Conservation (phyloP, 75 land plant species). For the Sequoiadendron giganteum region DNA sequence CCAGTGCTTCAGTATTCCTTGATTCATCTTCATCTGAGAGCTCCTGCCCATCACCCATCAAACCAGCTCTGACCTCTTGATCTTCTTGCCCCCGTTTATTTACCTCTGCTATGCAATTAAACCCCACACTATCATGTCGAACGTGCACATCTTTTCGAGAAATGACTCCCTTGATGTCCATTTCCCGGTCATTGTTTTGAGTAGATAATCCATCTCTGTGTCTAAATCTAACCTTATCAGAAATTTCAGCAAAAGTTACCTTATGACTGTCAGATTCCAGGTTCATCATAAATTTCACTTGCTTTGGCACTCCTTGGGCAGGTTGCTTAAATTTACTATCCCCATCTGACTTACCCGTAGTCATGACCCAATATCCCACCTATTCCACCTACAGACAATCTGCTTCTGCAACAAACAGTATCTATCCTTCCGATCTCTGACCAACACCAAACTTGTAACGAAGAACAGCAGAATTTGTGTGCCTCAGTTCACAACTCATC, state of each 20-base stretch:
- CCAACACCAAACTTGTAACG: constrained; percentile 34
- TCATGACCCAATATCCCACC: background rate
- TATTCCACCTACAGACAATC: background rate
- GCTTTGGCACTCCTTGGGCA: constrained; percentile 17
- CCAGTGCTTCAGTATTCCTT: constrained; percentile 17
- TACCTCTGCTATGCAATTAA: constrained; percentile 9
- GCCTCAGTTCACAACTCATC: constrained; percentile 32
- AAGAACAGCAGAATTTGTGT: constrained; percentile 28
- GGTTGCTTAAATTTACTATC: background rate
- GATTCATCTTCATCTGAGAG: constrained; percentile 35
- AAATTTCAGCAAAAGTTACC: background rate
- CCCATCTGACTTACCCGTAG: background rate
- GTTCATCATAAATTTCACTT: constrained; percentile 17
- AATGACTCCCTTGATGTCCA: constrained; percentile 12
- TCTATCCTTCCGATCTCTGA: constrained; percentile 32
- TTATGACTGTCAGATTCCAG: constrained; percentile 7
- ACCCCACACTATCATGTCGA: constrained; percentile 11
- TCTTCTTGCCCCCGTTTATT: constrained; percentile 19
- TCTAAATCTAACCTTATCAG: background rate
- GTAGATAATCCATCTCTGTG: constrained; percentile 11
- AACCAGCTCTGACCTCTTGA: constrained; percentile 17
- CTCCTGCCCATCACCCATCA: constrained; percentile 28
- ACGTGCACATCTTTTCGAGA: background rate
- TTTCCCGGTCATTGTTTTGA: constrained; percentile 18
- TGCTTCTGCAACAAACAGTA: background rate